Evolutionary conservation across 148 eudicot species (phyloP), one percentile per base, ranked within the genome.

Genomic region (Pharnaceum exiguum): DNA sequence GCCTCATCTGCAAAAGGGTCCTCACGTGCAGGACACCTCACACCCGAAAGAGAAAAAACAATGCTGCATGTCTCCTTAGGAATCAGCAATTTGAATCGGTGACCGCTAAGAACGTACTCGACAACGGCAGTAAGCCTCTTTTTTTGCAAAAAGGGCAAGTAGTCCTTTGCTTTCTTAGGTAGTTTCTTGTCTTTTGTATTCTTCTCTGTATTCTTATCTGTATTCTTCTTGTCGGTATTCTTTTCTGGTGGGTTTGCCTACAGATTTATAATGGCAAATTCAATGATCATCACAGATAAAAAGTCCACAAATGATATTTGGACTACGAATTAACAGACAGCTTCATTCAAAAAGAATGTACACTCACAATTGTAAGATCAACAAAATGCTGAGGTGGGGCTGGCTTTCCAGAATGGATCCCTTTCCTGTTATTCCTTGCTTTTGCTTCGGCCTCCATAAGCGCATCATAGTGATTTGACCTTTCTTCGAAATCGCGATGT

Each of bases 71-170:
- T 86, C 76, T 81, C 91, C 74, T 80, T 83, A 15, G 96, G 96
- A 48, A 94, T 64, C 10, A 75, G 70, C 31, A 94, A 62, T 59
- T 94, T 94, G 72, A 78, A 89, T 47, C 99, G 67, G 65, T 89
- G 96, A 27, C 99, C 99, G 43, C 96, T 94, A 51, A 89, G 78
- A 24, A 89, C 95, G 72, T 89, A 94, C 49, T 94, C 99, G 53
- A 89, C 93, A 60, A 89, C 59, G 29, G 96, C 99, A 59, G 81
- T 59, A 71, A 86, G 78, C 73, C 95, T 89, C 74, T 75, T 72
- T 25, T 89, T 59, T 77, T 79, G 91, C 69, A 89, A 66, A 60
- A 78, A 89, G 19, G 96, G 99, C 75, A 94, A 72, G 79, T 83
- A 84, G 45, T 89, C 99, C 75, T 67, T 89, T 9, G 83, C 77